These are phyloP conservation scores for Aspergillus quadrilineatus DNA, from an alignment of 2,329 filamentous ascomycete genomes.

Conservation along the genomic window DNA sequence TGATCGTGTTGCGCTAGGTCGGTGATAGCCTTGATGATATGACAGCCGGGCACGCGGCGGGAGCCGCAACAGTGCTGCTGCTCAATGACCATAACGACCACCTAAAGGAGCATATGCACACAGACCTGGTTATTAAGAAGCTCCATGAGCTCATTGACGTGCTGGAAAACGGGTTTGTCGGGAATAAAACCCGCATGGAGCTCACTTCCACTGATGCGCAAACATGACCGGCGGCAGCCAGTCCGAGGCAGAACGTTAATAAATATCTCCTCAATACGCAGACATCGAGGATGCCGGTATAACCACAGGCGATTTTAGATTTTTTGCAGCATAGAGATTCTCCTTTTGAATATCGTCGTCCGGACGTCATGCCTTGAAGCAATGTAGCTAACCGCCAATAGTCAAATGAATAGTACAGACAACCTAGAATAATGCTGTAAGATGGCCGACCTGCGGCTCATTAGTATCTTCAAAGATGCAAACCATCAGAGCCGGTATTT, in stretches of 20 bases:
- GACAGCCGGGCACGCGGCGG: constrained; percentile 77
- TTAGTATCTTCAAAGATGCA: constrained; percentile 12
- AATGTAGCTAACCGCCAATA: neutral
- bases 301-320: neutral
- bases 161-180: constrained; percentile 72
- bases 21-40: constrained; percentile 91
- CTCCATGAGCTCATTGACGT: constrained; percentile 75
- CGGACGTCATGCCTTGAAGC: neutral
- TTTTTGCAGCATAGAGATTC: constrained; percentile 2
- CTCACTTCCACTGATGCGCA: constrained; percentile 11
- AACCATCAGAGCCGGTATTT: constrained; percentile 27
- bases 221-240: constrained; percentile 4
- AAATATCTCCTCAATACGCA: neutral
- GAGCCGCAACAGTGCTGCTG: constrained; percentile 86
- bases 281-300: neutral
- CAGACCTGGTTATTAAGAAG: constrained; percentile 68
- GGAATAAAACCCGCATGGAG: constrained; percentile 33
- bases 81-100: constrained; percentile 76
- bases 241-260: neutral
- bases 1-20: constrained; percentile 34
- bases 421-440: neutral
- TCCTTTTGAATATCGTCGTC: neutral
- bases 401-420: neutral
- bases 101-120: constrained; percentile 69
- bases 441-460: constrained; percentile 6